A percentile compares a stretch with the other conserved stretches of the same genome.
These are phyloP conservation scores for Tolypocladium amazonense DNA, from an alignment of 2,329 filamentous ascomycete species.

Conservation along the genomic window DNA sequence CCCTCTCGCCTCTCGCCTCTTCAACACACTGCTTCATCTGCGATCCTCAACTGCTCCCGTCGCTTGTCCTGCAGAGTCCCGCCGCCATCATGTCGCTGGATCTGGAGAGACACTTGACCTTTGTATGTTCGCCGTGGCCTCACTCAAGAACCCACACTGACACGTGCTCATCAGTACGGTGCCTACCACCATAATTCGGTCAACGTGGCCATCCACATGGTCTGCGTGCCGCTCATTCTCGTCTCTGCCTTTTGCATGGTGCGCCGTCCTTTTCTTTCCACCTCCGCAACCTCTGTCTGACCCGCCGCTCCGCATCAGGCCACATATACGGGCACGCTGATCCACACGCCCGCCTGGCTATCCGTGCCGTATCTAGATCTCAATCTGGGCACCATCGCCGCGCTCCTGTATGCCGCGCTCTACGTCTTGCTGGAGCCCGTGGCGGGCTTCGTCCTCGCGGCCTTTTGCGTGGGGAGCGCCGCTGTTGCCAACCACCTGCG, in stretches of 20 bases:
- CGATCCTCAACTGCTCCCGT: neutral
- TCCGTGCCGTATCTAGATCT: constrained; percentile 56
- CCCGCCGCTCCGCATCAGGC: constrained; percentile 28
- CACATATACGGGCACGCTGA: constrained; percentile 51
- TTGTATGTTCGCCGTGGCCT: constrained; percentile 41
- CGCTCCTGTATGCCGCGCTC: constrained; percentile 60
- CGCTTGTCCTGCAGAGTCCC: neutral
- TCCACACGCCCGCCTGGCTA: constrained; percentile 55
- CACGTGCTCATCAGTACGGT: constrained; percentile 56
- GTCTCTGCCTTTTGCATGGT: constrained; percentile 64
- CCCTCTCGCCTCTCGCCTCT: neutral
- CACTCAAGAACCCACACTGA: neutral
- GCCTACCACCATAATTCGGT: constrained; percentile 70
- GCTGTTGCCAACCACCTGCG: constrained; percentile 69
- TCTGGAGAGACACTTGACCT: constrained; percentile 71
- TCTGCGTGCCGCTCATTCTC: constrained; percentile 67
- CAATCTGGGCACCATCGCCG: constrained; percentile 54
- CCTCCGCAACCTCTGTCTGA: neutral
- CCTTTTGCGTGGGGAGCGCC: constrained; percentile 65
- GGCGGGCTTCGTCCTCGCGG: constrained; percentile 67
- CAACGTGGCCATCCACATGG: constrained; percentile 70
- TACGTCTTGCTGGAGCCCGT: constrained; percentile 93
- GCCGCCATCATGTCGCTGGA: constrained; percentile 51
- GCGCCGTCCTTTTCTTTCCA: constrained; percentile 20
- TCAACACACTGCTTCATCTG: neutral